Percentiles rank a stretch among this genome's conserved stretches.
Evolutionary conservation across 164 flowering plant genomes (phyloP).

Genomic region (Annona squamosa): DNA sequence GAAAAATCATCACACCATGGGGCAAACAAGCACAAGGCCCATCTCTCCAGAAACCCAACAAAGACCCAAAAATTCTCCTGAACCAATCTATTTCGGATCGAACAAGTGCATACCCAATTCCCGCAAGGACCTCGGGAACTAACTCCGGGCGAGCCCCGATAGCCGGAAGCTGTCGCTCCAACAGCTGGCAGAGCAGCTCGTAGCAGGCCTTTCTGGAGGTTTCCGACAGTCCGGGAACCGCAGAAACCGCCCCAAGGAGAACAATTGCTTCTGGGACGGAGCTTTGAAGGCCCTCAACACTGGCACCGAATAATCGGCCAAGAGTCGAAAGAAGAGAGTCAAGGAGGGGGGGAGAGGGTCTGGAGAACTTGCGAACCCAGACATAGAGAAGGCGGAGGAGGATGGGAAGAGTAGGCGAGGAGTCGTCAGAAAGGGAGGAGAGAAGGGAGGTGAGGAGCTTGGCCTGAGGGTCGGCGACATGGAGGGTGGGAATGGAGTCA

Average conservation of each 20-base stretch:
- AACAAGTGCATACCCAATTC: slow-evolving; percentile 77
- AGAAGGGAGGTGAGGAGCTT: slow-evolving; percentile 63
- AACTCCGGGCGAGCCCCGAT: slow-evolving; percentile 18
- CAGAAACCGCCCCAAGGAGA: slow-evolving; percentile 61
- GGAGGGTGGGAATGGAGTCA: slow-evolving; percentile 47
- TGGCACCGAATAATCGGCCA: slow-evolving; percentile 21
- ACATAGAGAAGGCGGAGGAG: slow-evolving; percentile 71
- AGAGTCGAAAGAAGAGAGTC: slow-evolving; percentile 41
- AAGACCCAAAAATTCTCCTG: slow-evolving; percentile 32
- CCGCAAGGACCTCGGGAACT: slow-evolving; percentile 64
- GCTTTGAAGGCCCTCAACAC: slow-evolving; percentile 11
- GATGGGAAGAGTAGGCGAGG: slow-evolving; percentile 52
- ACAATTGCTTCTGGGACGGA: slow-evolving; percentile 40
- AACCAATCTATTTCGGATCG: slow-evolving; percentile 34
- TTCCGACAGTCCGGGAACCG: slow-evolving; percentile 34
- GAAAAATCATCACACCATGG: slow-evolving; percentile 68
- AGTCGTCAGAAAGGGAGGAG: slow-evolving; percentile 45
- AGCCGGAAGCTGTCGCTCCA: slow-evolving; percentile 33
- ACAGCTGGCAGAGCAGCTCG: slow-evolving; percentile 47
- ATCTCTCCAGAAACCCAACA: slow-evolving; percentile 54
- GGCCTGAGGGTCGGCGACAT: slow-evolving; percentile 91
- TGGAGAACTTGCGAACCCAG: slow-evolving; percentile 71
- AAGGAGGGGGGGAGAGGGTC: slow-evolving; percentile 45
- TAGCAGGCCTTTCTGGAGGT: slow-evolving; percentile 43
- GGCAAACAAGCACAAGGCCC: slow-evolving; percentile 29